Evolutionary conservation across 306 rosid genomes (phyloP), one percentile per base, ranked within the genome.

Genomic region (Rosa rugosa): DNA sequence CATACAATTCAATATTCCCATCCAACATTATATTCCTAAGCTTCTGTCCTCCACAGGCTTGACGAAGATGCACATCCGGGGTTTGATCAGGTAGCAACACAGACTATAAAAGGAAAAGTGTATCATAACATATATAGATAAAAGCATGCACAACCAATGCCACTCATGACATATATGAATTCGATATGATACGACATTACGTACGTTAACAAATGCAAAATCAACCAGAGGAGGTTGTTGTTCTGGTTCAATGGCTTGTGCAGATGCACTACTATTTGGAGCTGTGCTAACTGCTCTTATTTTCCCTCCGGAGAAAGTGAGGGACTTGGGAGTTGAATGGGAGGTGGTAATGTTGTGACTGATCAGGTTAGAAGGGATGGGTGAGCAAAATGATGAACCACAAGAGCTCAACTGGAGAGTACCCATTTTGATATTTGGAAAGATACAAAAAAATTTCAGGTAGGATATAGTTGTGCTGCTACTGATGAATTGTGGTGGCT

Each of bases 11-110:
- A 71, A 96, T 75, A 71, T 90, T 89, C 27, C 93, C 75, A 69
- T 95, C 93, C 82, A 96, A 11, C 99, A 93, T 96, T 73, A 91
- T 83, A 44, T 79, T 42, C 83, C 98, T 91, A 46, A 95, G 98
- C 72, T 85, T 93, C 87, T 91, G 94, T 0, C 99, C 99, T 6
- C 99, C 98, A 79, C 84, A 51, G 27, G 93, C 89, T 76, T 80
- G 63, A 50, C 98, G 93, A 75, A 80, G 87, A 64, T 93, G 98
- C 17, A 93, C 83, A 78, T 95, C 97, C 23, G 96, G 94, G n/a
- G 91, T 92, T 77, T 93, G 93, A 88, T 95, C 98, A 42, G 98
- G 99, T 13, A 93, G 93, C 82, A 95, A 80, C 42, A 91, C 97
- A 60, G 99, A 86, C 99, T 95, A 77, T 4, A 77, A 5, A 17